phyloP scores from a whole-genome alignment of 345 rosid species.

The Eucalyptus cloeziana region DNA sequence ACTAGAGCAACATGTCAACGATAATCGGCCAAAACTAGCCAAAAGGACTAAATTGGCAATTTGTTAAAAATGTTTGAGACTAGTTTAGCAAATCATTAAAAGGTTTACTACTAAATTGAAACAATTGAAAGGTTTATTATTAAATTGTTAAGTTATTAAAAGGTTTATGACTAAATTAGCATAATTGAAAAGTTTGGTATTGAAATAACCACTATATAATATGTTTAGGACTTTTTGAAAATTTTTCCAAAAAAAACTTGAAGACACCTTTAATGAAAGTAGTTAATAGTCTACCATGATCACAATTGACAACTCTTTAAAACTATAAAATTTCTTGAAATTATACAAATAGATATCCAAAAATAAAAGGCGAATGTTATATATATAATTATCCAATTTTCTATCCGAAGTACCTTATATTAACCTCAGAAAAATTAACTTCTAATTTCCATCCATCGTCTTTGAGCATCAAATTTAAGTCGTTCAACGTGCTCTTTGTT shows the following conservation, averaged over 20 bases:
- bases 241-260: not conserved
- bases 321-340: not conserved
- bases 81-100: not conserved
- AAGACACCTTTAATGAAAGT: not conserved
- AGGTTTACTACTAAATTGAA: not conserved
- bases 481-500: not conserved
- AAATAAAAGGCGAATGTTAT: not conserved
- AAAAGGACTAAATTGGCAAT: too few species aligned
- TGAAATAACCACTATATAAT: not conserved
- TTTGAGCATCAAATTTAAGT: not conserved
- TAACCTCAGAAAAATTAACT: not conserved
- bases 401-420: not conserved
- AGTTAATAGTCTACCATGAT: not conserved
- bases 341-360: not conserved
- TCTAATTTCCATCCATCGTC: not conserved
- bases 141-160: too few species aligned
- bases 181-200: too few species aligned
- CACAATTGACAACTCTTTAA: not conserved
- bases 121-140: not conserved
- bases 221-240: too few species aligned
- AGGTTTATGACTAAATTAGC: too few species aligned
- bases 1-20: not conserved
- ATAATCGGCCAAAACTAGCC: too few species aligned
- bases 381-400: not conserved
- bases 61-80: too few species aligned